Evolutionary conservation across 2,329 filamentous ascomycete genomes (phyloP).

Genomic region (Corynespora cassiicola): DNA sequence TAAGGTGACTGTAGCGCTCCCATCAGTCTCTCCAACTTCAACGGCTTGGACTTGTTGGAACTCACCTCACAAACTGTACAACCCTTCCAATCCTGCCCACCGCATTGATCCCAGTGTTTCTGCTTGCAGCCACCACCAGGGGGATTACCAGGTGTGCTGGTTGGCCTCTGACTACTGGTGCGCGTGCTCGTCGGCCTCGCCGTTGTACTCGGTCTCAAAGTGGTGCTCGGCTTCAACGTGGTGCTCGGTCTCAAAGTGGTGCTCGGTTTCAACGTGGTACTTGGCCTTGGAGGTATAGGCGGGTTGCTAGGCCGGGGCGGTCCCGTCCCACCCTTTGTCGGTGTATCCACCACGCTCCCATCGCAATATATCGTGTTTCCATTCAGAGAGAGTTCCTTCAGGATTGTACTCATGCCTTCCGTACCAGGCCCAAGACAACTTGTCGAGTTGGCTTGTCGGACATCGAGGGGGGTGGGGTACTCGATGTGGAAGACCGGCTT

Average conservation of each 20-base stretch:
- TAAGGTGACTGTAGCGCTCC: slow-evolving; percentile 25
- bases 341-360: slow-evolving; percentile 34
- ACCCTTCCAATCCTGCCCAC: slow-evolving; percentile 36
- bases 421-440: slow-evolving; percentile 58
- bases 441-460: slow-evolving; percentile 34
- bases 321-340: slow-evolving; percentile 28
- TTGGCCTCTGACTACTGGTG: slow-evolving; percentile 21
- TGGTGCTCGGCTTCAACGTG: slow-evolving; percentile 1
- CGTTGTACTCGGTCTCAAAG: slow-evolving; percentile 2
- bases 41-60: slow-evolving; percentile 1
- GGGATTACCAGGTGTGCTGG: slow-evolving; percentile 25
- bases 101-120: slow-evolving; percentile 41
- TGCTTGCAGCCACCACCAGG: slow-evolving; percentile 24
- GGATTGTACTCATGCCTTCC: slow-evolving; percentile 64
- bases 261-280: slow-evolving; percentile 2
- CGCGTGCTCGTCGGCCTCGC: slow-evolving; percentile 5
- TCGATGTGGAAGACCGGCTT: slow-evolving; percentile 44
- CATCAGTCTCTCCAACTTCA: slow-evolving; percentile 2
- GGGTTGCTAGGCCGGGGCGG: slow-evolving; percentile 18
- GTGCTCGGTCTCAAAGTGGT: slow-evolving; percentile 7
- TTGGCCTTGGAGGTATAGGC: slow-evolving; percentile 11
- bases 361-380: slow-evolving; percentile 65
- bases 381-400: slow-evolving; percentile 69
- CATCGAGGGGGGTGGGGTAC: slow-evolving; percentile 45
- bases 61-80: slow-evolving; percentile 36